phyloP scores from a whole-genome alignment of 257 asterid species.

The Ophiorrhiza pumila region DNA sequence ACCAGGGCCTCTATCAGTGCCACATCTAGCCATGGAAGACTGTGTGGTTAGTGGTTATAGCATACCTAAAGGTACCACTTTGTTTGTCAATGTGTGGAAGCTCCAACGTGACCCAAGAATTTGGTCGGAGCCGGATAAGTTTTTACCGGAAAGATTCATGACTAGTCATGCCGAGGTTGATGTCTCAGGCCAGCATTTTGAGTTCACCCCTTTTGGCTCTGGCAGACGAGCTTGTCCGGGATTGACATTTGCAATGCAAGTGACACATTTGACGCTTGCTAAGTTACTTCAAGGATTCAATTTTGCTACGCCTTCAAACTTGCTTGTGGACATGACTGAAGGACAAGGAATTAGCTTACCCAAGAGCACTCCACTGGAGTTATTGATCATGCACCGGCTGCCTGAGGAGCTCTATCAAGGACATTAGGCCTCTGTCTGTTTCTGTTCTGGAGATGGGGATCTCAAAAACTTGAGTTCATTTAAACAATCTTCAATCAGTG shows the following conservation, averaged over 20 bases:
- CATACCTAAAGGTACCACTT: conserved; percentile 36
- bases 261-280: conserved; percentile 41
- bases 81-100: conserved; percentile 44
- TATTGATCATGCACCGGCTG: conserved; percentile 33
- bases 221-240: conserved; percentile 58
- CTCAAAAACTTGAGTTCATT: no score
- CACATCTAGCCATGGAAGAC: conserved; percentile 38
- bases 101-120: conserved; percentile 46
- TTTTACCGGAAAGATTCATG: conserved; percentile 49
- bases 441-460: no score
- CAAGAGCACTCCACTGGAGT: conserved; percentile 37
- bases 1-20: conserved; percentile 41
- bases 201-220: conserved; percentile 54
- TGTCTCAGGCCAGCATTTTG: conserved; percentile 38
- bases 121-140: conserved; percentile 45
- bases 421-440: not conserved
- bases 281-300: conserved; percentile 52
- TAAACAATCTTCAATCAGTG: no score
- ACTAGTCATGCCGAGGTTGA: conserved; percentile 31
- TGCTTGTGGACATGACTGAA: conserved; percentile 48
- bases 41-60: conserved; percentile 35
- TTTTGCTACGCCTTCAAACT: conserved; percentile 19
- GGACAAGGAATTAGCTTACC: conserved; percentile 43
- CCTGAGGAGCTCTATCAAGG: conserved; percentile 12
- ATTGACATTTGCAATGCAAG: conserved; percentile 38